Base-by-base conservation (phyloP, 2,329 filamentous ascomycete genomes). In the Parastagonospora avenae region DNA sequence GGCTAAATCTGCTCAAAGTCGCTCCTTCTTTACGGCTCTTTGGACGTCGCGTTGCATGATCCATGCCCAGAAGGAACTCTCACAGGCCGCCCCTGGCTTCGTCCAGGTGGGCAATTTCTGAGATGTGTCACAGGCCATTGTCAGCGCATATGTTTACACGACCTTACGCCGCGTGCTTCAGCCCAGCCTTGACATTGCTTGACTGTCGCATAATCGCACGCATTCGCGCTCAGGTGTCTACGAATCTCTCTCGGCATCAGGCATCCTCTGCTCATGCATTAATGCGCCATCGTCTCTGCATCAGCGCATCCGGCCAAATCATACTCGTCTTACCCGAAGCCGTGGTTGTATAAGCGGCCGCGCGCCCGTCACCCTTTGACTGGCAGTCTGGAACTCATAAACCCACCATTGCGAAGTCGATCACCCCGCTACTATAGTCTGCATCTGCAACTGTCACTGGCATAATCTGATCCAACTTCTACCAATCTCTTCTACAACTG, bases 331-430 rank as follows among this genome's bases (percentile, higher is more conserved):
- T 44, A 43, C 50, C 33, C 19, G 29, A 39, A 52, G 36, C 48
- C 39, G 42, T 44, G 48, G 35, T 49, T 41, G 52, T 62, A 61
- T 68, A 69, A 63, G 57, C 53, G 49, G 54, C 48, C 48, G 41
- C 36, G 41, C 44, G 42, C 52, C 54, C 46, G 50, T 41, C 50
- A 43, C 40, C 46, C 41, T 46, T 50, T 48, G 24, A 52, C 56
- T 45, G 44, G 33, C 57, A 72, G 67, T 68, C 68, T 66, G 64
- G 66, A 58, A 70, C 66, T 70, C 67, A 58, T 27, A 44, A 54
- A 42, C 19, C 19, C 8, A 39, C 24, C 8, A 2, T 50, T 52
- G 47, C 48, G 19, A 24, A 24, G 19, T 24, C 19, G 19, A 24
- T 24, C 19, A 50, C n/a, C 24, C 45, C 33, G n/a, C 54, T 40